These are phyloP conservation scores for Microbotryomycetes sp. DNA, from an alignment of 1,284 basidiomycete species.

Conservation along the genomic window DNA sequence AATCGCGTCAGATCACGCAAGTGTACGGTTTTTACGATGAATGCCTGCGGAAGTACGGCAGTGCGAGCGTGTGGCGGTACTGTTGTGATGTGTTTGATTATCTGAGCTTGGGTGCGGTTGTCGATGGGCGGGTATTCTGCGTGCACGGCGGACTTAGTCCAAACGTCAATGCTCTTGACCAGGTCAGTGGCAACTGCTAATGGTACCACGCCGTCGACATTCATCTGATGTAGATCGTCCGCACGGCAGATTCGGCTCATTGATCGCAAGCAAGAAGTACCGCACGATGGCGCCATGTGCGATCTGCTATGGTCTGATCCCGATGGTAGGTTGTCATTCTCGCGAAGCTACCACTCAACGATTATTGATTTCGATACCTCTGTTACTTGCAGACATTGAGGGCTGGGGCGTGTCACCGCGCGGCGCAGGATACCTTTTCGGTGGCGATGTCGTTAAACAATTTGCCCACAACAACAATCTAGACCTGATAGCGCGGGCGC, in stretches of 20 bases:
- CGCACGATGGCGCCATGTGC: constrained; percentile 99
- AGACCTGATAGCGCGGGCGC: constrained; percentile 90
- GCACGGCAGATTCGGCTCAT: constrained; percentile 77
- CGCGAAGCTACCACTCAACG: not conserved
- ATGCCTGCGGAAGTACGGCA: constrained; percentile 93
- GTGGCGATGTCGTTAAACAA: constrained; percentile 78
- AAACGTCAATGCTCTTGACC: constrained; percentile 72
- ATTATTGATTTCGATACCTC: constrained; percentile 32
- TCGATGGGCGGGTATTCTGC: constrained; percentile 88
- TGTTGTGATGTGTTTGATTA: constrained; percentile 99
- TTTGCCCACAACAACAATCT: constrained; percentile 89
- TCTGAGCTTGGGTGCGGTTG: constrained; percentile 84
- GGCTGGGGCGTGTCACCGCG: constrained; percentile 97
- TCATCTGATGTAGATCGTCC: not conserved
- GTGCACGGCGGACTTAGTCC: constrained; percentile 91
- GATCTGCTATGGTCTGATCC: constrained; percentile 98
- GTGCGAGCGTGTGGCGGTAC: constrained; percentile 92
- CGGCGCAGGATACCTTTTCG: constrained; percentile 92
- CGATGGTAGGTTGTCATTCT: constrained; percentile 58
- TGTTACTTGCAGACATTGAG: constrained; percentile 56
- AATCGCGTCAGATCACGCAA: constrained; percentile 96
- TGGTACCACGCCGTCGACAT: not conserved
- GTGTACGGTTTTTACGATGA: constrained; percentile 99
- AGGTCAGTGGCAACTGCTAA: constrained; percentile 50
- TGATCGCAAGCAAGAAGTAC: constrained; percentile 95